phyloP scores from a whole-genome alignment of 148 eudicot genomes.

The Simmondsia chinensis region DNA sequence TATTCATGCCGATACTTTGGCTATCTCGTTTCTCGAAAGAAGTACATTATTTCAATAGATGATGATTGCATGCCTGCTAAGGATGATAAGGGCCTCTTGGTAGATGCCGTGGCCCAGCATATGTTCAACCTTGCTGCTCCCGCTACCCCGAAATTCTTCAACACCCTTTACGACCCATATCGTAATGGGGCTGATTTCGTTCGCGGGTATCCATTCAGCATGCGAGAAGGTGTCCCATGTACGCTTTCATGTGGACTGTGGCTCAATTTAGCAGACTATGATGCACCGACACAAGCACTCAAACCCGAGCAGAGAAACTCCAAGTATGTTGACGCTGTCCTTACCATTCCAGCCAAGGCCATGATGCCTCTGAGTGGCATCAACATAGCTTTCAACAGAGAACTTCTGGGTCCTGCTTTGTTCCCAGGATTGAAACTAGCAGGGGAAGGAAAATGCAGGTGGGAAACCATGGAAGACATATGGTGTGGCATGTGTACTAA shows the following conservation, averaged over 20 bases:
- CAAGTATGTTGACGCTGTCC: slow-evolving; percentile 81
- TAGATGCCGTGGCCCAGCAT: slow-evolving; percentile 71
- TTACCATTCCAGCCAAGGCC: slow-evolving; percentile 59
- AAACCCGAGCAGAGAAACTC: slow-evolving; percentile 59
- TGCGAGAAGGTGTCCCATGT: slow-evolving; percentile 69
- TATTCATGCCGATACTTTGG: slow-evolving; percentile 95
- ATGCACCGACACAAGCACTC: slow-evolving; percentile 95
- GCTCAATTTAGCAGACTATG: slow-evolving; percentile 89
- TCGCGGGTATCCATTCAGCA: slow-evolving; percentile 92
- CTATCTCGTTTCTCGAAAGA: slow-evolving; percentile 70
- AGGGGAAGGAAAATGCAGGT: slow-evolving; percentile 77
- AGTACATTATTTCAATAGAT: slow-evolving; percentile 74
- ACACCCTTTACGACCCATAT: slow-evolving; percentile 86
- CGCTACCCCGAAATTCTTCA: slow-evolving; percentile 92
- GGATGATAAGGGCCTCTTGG: slow-evolving; percentile 46
- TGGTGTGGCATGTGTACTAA: slow-evolving; percentile 86
- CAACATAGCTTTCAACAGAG: slow-evolving; percentile 70
- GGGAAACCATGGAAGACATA: slow-evolving; percentile 93
- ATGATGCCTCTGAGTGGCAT: slow-evolving; percentile 84
- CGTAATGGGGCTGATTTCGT: slow-evolving; percentile 85
- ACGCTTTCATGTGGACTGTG: slow-evolving; percentile 85
- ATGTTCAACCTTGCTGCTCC: slow-evolving; percentile 71
- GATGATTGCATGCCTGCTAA: slow-evolving; percentile 85
- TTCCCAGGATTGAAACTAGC: slow-evolving; percentile 64
- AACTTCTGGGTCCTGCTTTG: slow-evolving; percentile 76